These are phyloP conservation scores for Phytopythium litorale DNA, from an alignment of 352 stramenopile species.

Conservation along the genomic window DNA sequence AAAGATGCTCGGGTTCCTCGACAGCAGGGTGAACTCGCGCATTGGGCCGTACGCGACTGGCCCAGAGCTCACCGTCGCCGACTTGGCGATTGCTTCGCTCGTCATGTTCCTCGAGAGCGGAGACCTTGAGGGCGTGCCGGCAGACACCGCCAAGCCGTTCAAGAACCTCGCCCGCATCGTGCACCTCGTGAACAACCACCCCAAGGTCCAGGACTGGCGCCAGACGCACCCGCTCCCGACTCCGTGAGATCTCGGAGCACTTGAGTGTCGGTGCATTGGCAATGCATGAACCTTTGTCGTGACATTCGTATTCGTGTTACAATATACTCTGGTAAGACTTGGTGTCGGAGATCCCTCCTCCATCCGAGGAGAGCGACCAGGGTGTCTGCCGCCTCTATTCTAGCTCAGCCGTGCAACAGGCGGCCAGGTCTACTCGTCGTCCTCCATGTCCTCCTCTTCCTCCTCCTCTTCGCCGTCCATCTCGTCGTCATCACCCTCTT, in stretches of 20 bases:
- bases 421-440: constrained; percentile 20
- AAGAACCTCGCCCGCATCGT: constrained; percentile 28
- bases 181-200: constrained; percentile 25
- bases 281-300: no score
- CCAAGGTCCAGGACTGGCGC: constrained; percentile 40
- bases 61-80: constrained; percentile 34
- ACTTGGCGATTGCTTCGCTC: constrained; percentile 46
- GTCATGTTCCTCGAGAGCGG: constrained; percentile 36
- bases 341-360: neutral
- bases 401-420: neutral
- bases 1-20: constrained; percentile 29
- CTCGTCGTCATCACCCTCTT: constrained; percentile 32
- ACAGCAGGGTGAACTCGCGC: constrained; percentile 31
- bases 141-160: constrained; percentile 22
- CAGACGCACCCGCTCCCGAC: constrained; percentile 7
- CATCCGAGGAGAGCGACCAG: neutral
- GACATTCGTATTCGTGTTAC: neutral
- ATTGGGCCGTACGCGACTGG: constrained; percentile 21
- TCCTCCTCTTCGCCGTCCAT: constrained; percentile 32
- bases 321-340: constrained; percentile 2
- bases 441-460: constrained; percentile 35
- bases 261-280: no score
- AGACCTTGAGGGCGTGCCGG: constrained; percentile 23
- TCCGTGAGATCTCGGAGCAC: neutral
- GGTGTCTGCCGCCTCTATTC: neutral